Evolutionary conservation across 139 green algal species (phyloP).

Genomic region (Yamagishiella unicocca): DNA sequence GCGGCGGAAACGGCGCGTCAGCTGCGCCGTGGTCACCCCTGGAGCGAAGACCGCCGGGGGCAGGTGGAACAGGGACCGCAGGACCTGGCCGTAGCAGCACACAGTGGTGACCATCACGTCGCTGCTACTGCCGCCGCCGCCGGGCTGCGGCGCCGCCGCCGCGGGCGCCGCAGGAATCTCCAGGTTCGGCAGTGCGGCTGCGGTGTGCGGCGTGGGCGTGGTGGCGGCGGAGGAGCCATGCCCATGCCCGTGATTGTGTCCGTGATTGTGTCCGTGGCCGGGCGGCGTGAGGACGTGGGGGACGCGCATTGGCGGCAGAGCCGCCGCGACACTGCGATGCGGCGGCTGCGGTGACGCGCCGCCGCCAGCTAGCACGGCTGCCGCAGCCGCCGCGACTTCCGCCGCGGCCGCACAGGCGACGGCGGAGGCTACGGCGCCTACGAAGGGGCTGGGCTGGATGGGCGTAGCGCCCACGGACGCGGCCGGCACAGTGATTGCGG

Average conservation of each 20-base stretch:
- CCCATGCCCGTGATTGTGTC: too few species aligned
- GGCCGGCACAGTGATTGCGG: constrained; percentile 17
- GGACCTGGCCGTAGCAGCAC: constrained; percentile 22
- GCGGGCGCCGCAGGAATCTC: neutral
- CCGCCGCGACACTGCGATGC: neutral
- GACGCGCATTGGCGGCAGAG: neutral
- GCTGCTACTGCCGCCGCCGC: neutral
- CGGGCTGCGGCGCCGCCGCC: neutral
- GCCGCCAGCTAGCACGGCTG: neutral
- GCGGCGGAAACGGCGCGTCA: constrained; percentile 34
- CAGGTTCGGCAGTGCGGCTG: neutral
- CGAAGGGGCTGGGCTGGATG: constrained; percentile 1
- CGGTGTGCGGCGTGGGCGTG: neutral
- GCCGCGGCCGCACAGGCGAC: neutral
- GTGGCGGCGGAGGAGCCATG: neutral
- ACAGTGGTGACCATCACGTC: constrained; percentile 57
- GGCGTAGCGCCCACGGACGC: neutral
- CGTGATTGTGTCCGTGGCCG: too few species aligned
- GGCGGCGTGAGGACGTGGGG: too few species aligned
- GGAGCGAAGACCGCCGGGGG: constrained; percentile 30
- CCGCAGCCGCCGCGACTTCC: neutral
- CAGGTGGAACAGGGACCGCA: constrained; percentile 49
- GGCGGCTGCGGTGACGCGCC: neutral
- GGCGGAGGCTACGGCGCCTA: neutral
- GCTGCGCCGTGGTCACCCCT: constrained; percentile 7